Conservation (phyloP, 2,329 filamentous ascomycete genomes). For the Trichoderma citrinoviride region DNA sequence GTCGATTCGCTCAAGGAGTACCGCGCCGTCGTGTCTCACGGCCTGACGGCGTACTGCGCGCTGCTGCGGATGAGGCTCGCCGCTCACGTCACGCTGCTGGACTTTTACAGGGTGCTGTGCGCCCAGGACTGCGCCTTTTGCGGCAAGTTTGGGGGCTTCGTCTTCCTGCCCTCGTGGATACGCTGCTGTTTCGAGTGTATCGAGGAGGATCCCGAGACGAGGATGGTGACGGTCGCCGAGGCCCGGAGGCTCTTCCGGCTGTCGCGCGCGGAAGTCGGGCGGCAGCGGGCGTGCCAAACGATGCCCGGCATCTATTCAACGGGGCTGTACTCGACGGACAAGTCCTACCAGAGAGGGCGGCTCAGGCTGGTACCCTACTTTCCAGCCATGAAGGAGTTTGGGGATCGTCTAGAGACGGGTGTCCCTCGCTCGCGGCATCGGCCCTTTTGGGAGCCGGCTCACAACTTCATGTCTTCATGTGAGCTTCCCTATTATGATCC, state of each 20-base stretch:
- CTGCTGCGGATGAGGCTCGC: slow-evolving; percentile 15
- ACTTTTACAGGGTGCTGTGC: slow-evolving; percentile 11
- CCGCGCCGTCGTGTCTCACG: slow-evolving; percentile 1
- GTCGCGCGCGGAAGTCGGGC: slow-evolving; percentile 1
- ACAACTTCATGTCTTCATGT: slow-evolving; percentile 19
- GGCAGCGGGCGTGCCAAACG: slow-evolving; percentile 9
- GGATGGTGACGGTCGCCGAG: slow-evolving; percentile 13
- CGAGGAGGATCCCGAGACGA: slow-evolving; percentile 17
- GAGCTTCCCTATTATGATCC: slow-evolving; percentile 15
- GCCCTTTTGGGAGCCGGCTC: slow-evolving; percentile 10
- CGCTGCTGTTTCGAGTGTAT: slow-evolving; percentile 21
- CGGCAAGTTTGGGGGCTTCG: slow-evolving; percentile 19
- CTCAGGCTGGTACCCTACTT: slow-evolving; percentile 14
- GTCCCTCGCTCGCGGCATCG: slow-evolving; percentile 1
- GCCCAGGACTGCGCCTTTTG: slow-evolving; percentile 17
- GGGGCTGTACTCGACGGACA: background rate
- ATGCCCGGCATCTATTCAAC: slow-evolving; percentile 6
- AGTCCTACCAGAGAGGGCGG: background rate
- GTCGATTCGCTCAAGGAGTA: slow-evolving; percentile 23
- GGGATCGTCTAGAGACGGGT: background rate
- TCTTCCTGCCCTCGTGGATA: slow-evolving; percentile 17
- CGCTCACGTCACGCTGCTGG: slow-evolving; percentile 9
- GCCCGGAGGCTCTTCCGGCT: slow-evolving; percentile 16
- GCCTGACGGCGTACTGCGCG: slow-evolving; percentile 13
- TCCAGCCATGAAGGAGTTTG: slow-evolving; percentile 12